A percentile compares a stretch with the other conserved stretches of the same genome.
phyloP scores from a whole-genome alignment of 2,329 filamentous ascomycete genomes.

The Trichoderma lentiforme region DNA sequence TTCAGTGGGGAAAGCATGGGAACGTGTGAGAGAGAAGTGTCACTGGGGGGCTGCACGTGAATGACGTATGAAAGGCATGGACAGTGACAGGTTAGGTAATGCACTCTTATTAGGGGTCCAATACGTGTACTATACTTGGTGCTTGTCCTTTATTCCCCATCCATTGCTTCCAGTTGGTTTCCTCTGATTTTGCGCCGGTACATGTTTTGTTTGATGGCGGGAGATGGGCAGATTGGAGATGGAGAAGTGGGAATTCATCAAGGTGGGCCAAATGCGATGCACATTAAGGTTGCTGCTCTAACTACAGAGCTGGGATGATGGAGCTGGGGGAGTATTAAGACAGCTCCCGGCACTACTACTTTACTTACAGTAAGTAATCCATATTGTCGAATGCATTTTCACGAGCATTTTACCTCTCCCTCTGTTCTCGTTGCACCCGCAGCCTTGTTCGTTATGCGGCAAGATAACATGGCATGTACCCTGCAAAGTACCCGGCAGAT shows the following conservation, averaged over 20 bases:
- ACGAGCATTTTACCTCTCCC: background rate
- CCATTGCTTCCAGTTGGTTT: background rate
- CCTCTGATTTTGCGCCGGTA: background rate
- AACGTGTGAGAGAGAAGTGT: background rate
- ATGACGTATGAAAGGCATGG: conserved; percentile 9
- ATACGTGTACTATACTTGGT: background rate
- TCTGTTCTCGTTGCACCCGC: background rate
- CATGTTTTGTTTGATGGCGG: background rate
- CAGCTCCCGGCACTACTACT: background rate
- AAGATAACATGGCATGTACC: background rate
- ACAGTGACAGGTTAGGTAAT: background rate
- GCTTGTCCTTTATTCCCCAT: background rate
- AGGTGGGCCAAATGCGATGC: background rate
- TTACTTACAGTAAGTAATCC: background rate
- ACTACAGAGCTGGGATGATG: background rate
- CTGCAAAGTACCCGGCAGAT: background rate
- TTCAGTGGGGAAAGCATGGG: background rate
- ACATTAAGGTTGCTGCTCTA: background rate
- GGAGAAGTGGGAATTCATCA: background rate
- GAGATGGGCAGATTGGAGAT: background rate
- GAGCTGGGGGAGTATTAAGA: background rate
- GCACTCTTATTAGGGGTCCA: background rate
- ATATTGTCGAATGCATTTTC: too few relatives aligned
- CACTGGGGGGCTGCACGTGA: background rate
- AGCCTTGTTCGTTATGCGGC: background rate